Evolutionary conservation across 2,329 filamentous ascomycete species (phyloP), one percentile per base, ranked within the genome.

Genomic region (Hyphodiscus sp.): DNA sequence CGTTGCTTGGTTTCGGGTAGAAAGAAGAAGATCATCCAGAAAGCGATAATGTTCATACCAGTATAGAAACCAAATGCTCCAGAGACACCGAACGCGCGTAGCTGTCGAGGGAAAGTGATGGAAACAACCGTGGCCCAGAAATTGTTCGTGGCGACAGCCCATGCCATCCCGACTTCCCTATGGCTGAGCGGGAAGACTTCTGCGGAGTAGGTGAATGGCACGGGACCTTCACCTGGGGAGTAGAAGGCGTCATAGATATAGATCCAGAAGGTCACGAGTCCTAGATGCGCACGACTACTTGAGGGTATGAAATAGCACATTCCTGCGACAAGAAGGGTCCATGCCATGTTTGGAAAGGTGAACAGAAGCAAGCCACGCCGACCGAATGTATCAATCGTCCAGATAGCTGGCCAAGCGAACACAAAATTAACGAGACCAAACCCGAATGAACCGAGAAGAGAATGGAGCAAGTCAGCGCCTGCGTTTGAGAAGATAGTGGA

Each of bases 171-270:
- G 2, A 82, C 74, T 65, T 84, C 82, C 58, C 82, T 73, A 65
- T 84, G 80, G 2, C 78, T 81, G 0, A 85, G 75, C 0, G 82
- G 82, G 65, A 82, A 85, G 16, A 82, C 79, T 62, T 85, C 82
- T 2, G 82, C 80, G 1, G 73, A 76, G 69, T 83, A 83, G 15
- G 76, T 78, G 66, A 81, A 84, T 0, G 80, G 80, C 1, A 84
- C 80, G 0, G 76, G 74, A 0, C 82, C 82, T 68, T 84, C 81
- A 20, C 82, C 82, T 1, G 82, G 80, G 0, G 80, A 83, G 68
- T 86, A 86, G 60, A 84, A 83, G 4, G 80, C 80, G 0, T 76
- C 79, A 56, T 86, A 87, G 15, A 87, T 62, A 69, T 81, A 86
- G 54, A 85, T 73, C 54, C 85, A 85, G 2, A 83, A 70, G 0